Evolutionary conservation across 2,329 filamentous ascomycete genomes (phyloP).

Genomic region (Ceratocystis eucalypticola): DNA sequence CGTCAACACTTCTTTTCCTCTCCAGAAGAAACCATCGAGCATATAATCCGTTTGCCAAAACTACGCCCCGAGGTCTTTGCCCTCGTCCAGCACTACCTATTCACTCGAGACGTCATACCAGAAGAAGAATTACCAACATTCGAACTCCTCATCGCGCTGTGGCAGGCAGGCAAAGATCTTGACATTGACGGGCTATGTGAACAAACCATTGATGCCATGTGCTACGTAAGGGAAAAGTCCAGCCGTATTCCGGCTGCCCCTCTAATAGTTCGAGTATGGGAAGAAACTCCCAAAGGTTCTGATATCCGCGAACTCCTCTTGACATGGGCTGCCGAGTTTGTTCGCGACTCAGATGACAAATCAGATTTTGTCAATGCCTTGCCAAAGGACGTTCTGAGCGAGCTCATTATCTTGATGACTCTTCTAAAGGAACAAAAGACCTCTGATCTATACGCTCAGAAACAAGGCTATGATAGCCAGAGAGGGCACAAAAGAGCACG

Average conservation of each 20-base stretch:
- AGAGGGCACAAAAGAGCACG: conserved; percentile 13
- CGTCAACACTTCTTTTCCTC: conserved; percentile 31
- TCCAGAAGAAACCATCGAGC: conserved; percentile 32
- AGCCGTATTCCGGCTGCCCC: conserved; percentile 44
- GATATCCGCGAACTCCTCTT: conserved; percentile 45
- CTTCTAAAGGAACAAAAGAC: conserved; percentile 30
- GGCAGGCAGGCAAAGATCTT: conserved; percentile 42
- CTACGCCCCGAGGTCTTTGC: conserved; percentile 38
- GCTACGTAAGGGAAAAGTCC: conserved; percentile 39
- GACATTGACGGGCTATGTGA: conserved; percentile 43
- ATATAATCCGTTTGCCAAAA: conserved; percentile 38
- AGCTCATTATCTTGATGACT: conserved; percentile 50
- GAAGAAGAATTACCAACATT: conserved; percentile 36
- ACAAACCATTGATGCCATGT: conserved; percentile 43
- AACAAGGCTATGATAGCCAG: conserved; percentile 11
- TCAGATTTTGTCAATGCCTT: conserved; percentile 47
- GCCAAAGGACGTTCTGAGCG: conserved; percentile 48
- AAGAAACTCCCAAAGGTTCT: conserved; percentile 47
- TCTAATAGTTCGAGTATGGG: conserved; percentile 47
- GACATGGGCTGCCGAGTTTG: conserved; percentile 50
- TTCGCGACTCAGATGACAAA: conserved; percentile 42
- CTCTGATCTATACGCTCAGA: not conserved
- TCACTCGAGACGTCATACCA: conserved; percentile 36
- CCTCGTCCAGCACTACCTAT: conserved; percentile 42
- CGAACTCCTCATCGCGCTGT: conserved; percentile 40